Conservation (phyloP, 169 alveolate species). For the Eimeria nieschulzi region DNA sequence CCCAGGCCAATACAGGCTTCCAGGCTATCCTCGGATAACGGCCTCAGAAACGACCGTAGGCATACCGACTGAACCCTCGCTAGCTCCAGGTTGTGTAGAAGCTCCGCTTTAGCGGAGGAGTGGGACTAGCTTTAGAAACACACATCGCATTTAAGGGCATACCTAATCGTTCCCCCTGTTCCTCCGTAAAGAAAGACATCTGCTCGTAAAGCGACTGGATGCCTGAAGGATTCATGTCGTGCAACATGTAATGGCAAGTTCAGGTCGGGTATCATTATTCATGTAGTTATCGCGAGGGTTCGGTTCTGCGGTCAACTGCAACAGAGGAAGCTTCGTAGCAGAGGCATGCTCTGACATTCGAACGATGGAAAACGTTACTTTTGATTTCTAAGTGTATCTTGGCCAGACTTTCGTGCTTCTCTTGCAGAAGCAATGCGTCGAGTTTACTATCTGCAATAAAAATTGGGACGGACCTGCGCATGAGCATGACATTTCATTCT, state of each 20-base stretch:
- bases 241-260: no score
- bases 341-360: background rate
- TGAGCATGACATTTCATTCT: background rate
- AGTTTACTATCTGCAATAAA: constrained; percentile 39
- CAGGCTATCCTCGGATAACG: no score
- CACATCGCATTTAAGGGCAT: background rate
- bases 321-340: background rate
- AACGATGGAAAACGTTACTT: background rate
- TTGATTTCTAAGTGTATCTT: constrained; percentile 53
- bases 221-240: background rate
- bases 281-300: no score
- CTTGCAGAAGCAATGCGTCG: constrained; percentile 25
- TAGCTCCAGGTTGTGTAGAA: no score
- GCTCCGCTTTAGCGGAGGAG: no score
- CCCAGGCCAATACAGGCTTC: background rate
- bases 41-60: no score
- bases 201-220: constrained; percentile 60
- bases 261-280: no score
- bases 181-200: constrained; percentile 40
- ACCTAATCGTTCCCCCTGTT: constrained; percentile 38
- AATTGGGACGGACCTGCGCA: constrained; percentile 51
- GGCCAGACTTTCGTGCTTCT: constrained; percentile 53
- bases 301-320: no score
- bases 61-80: no score
- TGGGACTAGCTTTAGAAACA: no score